Base-by-base conservation (phyloP, 2,329 filamentous ascomycete genomes). In the Aspergillus sp. region DNA sequence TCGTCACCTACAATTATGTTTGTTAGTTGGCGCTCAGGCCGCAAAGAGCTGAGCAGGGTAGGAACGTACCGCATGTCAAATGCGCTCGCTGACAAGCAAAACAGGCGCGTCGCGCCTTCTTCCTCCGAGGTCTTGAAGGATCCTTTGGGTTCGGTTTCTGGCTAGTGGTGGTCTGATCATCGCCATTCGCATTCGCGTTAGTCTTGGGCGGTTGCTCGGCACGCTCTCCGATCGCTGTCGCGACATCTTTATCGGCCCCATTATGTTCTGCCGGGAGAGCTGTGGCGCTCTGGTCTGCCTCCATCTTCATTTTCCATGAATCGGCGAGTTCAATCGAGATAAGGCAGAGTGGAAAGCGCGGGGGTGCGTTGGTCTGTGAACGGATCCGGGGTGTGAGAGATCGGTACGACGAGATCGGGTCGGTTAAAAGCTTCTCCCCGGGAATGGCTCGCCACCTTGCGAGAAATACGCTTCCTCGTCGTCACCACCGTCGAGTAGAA, bases 81-180 rank as follows among this genome's bases (percentile, higher is more conserved):
- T 99, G 95, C 62, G 95, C 95, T 76, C 93, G 85, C 79, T 99
- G 95, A 77, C 95, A 99, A 63, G 95, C 93, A 84, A 89, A 96
- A 77, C 95, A 99, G 57, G 95, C 95, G 74, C 95, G 85, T 66
- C 93, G 86, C 39, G 95, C 95, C 83, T 99, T 99, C 82, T 98
- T 99, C 70, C 95, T 86, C 66, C 93, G 84, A 17, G 95, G 93
- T 59, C 95, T 86, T 69, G 89, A 82, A 56, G 93, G 93, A 73
- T 99, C 95, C 76, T 98, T 98, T 56, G 92, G 86, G 70, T 84
- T 85, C 34, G 70, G 62, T 64, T 78, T 90, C 83, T 73, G 87
- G 82, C 76, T 89, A 77, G 89, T 89, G 77, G 79, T 74, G 62
- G 80, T 77, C 66, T 77, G 74, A 45, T 71, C 68, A 60, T 79